These are phyloP conservation scores for Achlya hypogyna DNA, from an alignment of 352 stramenopile genomes.

Conservation along the genomic window DNA sequence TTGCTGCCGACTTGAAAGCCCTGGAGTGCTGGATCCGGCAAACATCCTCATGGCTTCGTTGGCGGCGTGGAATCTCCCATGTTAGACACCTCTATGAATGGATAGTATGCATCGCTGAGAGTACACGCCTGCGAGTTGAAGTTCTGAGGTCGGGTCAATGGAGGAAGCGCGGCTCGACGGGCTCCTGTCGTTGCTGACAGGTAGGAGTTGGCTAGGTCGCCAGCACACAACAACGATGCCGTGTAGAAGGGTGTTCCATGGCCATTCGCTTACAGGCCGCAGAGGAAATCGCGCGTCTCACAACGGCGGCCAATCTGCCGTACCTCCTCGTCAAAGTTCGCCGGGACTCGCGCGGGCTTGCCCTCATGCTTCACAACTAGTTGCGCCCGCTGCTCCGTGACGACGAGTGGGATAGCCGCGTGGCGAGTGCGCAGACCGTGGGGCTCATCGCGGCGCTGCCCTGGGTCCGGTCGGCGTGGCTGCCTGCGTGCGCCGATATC, in stretches of 20 bases:
- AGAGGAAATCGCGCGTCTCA: conserved; percentile 58
- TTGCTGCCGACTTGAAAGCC: no score
- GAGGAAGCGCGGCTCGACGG: conserved; percentile 2
- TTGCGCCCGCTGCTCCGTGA: conserved; percentile 43
- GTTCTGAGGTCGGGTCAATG: not conserved
- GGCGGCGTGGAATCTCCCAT: no score
- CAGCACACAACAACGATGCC: not conserved
- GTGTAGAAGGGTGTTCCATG: conserved; percentile 55
- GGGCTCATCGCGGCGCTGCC: conserved; percentile 38
- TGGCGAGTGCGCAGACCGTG: conserved; percentile 57
- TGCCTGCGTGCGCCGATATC: conserved; percentile 23
- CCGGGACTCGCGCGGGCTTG: not conserved
- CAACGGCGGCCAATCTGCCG: conserved; percentile 34
- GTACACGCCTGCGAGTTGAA: no score
- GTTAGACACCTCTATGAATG: no score
- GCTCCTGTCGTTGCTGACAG: not conserved
- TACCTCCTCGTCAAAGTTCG: conserved; percentile 42
- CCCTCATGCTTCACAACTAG: conserved; percentile 21
- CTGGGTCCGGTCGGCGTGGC: conserved; percentile 14
- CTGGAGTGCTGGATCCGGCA: no score
- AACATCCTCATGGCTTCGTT: no score
- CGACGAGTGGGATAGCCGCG: conserved; percentile 57
- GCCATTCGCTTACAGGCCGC: conserved; percentile 59
- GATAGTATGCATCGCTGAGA: no score
- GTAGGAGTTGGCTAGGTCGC: not conserved